Base-by-base conservation (phyloP, 129 eudicot genomes). In the Mikania micrantha region DNA sequence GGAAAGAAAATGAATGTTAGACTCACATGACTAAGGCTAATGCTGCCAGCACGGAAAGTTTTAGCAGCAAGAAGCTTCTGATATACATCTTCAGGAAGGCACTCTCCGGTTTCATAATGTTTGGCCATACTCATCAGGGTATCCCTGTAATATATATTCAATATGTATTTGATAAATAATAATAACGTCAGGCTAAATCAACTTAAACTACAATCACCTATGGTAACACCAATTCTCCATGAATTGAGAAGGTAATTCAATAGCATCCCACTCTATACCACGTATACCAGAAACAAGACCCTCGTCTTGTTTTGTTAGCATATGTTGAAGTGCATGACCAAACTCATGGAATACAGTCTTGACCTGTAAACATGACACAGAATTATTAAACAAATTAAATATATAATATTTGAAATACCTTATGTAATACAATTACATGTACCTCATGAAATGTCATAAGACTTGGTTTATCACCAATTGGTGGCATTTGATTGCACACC, bases 141-240 rank as follows among this genome's bases (percentile, higher is more conserved):
- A 71, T 91, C 95, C 84, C 96, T 91, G 84, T 66, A 81, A 32
- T 40, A 62, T 3, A 4, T 12, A 57, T 62, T 34, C 0, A 11
- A 22, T 17, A 12, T 32, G 36, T 19, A 47, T 47, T 7, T 7
- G 13, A 7, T 10, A 2, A 41, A 41, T 7, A 41, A 11, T 10
- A 1, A 41, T 13, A 41, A 7, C 6, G 50, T 3, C 4, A 44
- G 50, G 4, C 50, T 15, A 15, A 44, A 16, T 9, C 41, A 44
- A 44, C 20, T 44, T 44, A n/a, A 15, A 44, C 17, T 42, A 42
- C 19, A 15, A 13, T 4, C 1, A 91, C 97, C 95, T 84, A 52
- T 93, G 96, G 82, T 93, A 93, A 77, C 99, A 93, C 99, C 99
- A 93, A 69, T 93, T 93, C 67, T 93, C 99, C 99, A 93, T 93